A percentile compares a stretch with the other conserved stretches of the same genome.
Evolutionary conservation across 306 rosid genomes (phyloP).

Genomic region (Dicorynia guianensis): DNA sequence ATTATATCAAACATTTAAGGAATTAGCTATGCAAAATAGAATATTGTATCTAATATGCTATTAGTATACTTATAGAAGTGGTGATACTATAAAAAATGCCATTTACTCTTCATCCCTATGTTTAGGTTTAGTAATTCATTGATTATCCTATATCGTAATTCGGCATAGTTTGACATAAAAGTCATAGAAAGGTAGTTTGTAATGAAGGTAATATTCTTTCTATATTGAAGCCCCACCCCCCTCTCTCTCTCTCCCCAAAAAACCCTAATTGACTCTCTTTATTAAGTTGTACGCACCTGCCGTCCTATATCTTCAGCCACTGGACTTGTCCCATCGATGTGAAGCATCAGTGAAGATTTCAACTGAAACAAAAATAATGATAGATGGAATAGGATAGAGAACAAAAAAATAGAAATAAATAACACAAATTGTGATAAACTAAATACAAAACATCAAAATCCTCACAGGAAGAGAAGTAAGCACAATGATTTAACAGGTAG

Average conservation of each 20-base stretch:
- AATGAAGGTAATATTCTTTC: neutral
- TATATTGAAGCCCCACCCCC: neutral
- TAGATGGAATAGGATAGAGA: neutral
- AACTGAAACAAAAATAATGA: conserved; percentile 57
- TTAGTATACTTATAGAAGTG: neutral
- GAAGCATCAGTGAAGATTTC: conserved; percentile 89
- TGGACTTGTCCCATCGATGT: conserved; percentile 90
- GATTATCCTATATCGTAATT: conserved; percentile 2
- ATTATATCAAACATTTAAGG: neutral
- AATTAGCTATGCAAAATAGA: neutral
- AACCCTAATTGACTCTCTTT: neutral
- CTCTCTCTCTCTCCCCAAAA: neutral
- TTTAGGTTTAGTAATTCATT: neutral
- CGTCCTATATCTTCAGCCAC: conserved; percentile 97
- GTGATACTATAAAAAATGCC: neutral
- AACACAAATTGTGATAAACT: neutral
- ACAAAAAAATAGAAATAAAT: neutral
- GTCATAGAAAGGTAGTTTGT: neutral
- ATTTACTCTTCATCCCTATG: neutral
- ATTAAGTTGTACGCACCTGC: conserved; percentile 57
- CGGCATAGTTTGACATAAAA: neutral
- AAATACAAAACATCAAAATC: neutral
- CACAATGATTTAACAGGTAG: conserved; percentile 1
- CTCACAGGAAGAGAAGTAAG: neutral
- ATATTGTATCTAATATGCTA: neutral